Evolutionary conservation across 768 basidiomycete species (phyloP).

Genomic region (Daedaleopsis nitida): DNA sequence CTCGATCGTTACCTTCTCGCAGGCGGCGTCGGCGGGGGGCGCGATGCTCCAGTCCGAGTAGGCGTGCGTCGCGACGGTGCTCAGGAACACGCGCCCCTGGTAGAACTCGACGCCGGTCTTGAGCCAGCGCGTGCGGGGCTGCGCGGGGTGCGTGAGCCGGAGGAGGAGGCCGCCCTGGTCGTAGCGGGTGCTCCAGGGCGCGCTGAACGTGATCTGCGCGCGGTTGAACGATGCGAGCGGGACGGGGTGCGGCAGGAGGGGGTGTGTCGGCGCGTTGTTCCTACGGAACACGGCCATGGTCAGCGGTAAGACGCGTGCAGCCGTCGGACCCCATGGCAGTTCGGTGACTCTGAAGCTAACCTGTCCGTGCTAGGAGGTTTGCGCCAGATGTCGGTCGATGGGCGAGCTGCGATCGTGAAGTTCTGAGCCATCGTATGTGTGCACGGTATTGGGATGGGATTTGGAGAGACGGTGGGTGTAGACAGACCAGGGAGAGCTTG

Average conservation of each 20-base stretch:
- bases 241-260: slow-evolving; percentile 6
- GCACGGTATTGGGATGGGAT: not conserved
- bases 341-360: not conserved
- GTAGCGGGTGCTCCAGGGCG: slow-evolving; percentile 31
- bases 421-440: not conserved
- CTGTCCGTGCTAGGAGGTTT: slow-evolving; percentile 28
- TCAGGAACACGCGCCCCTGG: slow-evolving; percentile 25
- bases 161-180: slow-evolving; percentile 34
- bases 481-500: no score
- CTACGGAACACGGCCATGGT: not conserved
- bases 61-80: slow-evolving; percentile 27
- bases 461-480: no score
- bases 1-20: slow-evolving; percentile 22
- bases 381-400: slow-evolving; percentile 33
- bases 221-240: slow-evolving; percentile 20
- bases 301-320: not conserved
- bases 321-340: not conserved
- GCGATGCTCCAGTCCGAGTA: slow-evolving; percentile 32
- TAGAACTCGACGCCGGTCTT: slow-evolving; percentile 35
- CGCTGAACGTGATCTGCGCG: slow-evolving; percentile 29
- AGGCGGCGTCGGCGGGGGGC: slow-evolving; percentile 18
- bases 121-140: slow-evolving; percentile 23
- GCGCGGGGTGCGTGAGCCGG: slow-evolving; percentile 10
- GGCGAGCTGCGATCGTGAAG: slow-evolving; percentile 12
- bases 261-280: slow-evolving; percentile 23